phyloP scores from a whole-genome alignment of 2,329 filamentous ascomycete species.

The Epichloe coenophiala region DNA sequence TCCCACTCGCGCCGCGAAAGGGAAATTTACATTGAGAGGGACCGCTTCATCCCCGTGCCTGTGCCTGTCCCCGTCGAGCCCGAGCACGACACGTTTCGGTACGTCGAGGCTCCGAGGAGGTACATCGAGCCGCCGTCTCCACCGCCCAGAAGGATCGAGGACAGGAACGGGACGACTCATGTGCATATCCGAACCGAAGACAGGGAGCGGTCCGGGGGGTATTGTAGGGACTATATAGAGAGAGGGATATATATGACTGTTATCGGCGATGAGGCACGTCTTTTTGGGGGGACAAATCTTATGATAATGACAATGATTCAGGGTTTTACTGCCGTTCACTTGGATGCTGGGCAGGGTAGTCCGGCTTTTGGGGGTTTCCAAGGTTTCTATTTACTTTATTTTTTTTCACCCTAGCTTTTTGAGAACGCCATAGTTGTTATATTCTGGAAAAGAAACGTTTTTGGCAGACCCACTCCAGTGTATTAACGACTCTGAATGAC shows the following conservation, averaged over 20 bases:
- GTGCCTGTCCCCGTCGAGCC: constrained; percentile 29
- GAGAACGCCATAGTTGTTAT: no score
- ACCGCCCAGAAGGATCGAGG: constrained; percentile 19
- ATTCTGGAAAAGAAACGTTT: no score
- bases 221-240: constrained; percentile 11
- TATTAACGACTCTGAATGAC: no score
- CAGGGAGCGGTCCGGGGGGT: constrained; percentile 18
- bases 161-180: constrained; percentile 9
- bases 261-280: constrained; percentile 1
- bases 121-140: constrained; percentile 15
- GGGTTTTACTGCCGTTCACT: no score
- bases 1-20: constrained; percentile 20
- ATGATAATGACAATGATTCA: not conserved
- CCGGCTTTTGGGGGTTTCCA: no score
- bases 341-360: no score
- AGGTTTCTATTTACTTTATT: no score
- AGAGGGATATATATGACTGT: not conserved
- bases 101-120: constrained; percentile 35
- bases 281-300: not conserved
- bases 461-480: no score
- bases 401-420: no score
- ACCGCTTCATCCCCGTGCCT: constrained; percentile 31
- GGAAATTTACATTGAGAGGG: constrained; percentile 39
- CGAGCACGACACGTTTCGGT: constrained; percentile 36
- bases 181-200: constrained; percentile 21